phyloP scores from a whole-genome alignment of 805 yeast genomes.

The Candida awuae region DNA sequence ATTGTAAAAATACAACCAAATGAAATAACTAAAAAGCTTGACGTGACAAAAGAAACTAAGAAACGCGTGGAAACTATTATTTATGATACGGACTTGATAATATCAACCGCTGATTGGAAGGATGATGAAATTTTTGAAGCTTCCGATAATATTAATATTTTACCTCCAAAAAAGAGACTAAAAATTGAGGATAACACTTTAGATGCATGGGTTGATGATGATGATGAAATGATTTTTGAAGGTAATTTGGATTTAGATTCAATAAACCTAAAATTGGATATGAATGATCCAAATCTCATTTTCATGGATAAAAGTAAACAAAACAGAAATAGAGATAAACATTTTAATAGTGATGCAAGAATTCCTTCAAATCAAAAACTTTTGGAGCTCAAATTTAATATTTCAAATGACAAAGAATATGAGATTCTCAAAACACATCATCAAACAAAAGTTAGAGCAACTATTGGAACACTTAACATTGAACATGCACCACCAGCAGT shows the following conservation, averaged over 20 bases:
- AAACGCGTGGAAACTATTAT: constrained; percentile 17
- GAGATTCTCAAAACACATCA: constrained; percentile 77
- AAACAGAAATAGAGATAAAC: constrained; percentile 13
- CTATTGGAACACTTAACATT: constrained; percentile 80
- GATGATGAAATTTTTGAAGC: constrained; percentile 55
- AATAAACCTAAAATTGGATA: constrained; percentile 49
- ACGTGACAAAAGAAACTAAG: constrained; percentile 12
- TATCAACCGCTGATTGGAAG: constrained; percentile 76
- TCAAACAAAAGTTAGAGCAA: constrained; percentile 86
- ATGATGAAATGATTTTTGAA: constrained; percentile 66
- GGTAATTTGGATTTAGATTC: constrained; percentile 41
- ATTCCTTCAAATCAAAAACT: constrained; percentile 49
- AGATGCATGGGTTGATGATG: constrained; percentile 41
- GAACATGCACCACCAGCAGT: constrained; percentile 89
- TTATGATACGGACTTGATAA: constrained; percentile 46
- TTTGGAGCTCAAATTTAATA: constrained; percentile 57
- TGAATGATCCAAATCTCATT: constrained; percentile 79
- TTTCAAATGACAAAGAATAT: constrained; percentile 85
- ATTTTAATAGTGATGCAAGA: constrained; percentile 23
- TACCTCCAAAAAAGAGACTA: constrained; percentile 21
- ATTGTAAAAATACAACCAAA: constrained; percentile 22
- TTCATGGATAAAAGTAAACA: constrained; percentile 42
- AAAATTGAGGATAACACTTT: constrained; percentile 30
- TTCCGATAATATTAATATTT: constrained; percentile 19
- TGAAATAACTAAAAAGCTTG: constrained; percentile 22